A percentile compares a stretch with the other conserved stretches of the same genome.
Evolutionary conservation across 176 grass and related monocot genomes (phyloP).

Genomic region (Ensete glaucum): DNA sequence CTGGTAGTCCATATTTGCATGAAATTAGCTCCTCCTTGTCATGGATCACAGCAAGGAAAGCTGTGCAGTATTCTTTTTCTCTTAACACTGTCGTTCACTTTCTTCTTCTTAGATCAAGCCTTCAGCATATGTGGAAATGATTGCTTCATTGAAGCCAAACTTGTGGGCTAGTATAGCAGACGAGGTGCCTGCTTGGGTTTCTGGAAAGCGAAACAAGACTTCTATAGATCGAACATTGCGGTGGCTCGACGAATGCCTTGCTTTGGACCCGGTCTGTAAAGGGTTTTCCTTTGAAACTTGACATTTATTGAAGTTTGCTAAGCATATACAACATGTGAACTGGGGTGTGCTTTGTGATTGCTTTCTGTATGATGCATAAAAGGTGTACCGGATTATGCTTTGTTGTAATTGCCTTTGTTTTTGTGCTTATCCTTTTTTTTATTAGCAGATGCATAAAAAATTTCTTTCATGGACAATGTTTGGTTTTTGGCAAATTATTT

Average conservation of each 20-base stretch:
- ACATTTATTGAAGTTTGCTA: neutral
- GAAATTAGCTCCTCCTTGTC: neutral
- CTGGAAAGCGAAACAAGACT: conserved; percentile 65
- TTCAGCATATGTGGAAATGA: conserved; percentile 73
- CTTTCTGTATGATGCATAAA: neutral
- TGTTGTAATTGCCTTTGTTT: neutral
- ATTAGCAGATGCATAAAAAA: neutral
- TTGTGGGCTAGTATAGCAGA: conserved; percentile 83
- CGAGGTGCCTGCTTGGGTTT: conserved; percentile 87
- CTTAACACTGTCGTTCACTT: neutral
- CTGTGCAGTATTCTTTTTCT: neutral
- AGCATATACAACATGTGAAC: neutral
- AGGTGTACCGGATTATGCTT: neutral
- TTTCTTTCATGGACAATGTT: neutral
- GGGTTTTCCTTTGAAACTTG: conserved; percentile 1
- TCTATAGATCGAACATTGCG: conserved; percentile 85
- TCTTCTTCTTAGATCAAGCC: conserved; percentile 52
- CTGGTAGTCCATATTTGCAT: conserved; percentile 32
- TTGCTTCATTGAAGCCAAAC: conserved; percentile 67
- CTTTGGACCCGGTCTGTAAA: conserved; percentile 48
- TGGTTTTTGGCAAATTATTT: neutral
- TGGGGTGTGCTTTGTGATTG: neutral
- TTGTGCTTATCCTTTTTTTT: neutral
- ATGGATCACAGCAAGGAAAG: neutral
- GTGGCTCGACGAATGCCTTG: conserved; percentile 85